phyloP scores from a whole-genome alignment of 257 asterid genomes.

The Solanum lignicaule region DNA sequence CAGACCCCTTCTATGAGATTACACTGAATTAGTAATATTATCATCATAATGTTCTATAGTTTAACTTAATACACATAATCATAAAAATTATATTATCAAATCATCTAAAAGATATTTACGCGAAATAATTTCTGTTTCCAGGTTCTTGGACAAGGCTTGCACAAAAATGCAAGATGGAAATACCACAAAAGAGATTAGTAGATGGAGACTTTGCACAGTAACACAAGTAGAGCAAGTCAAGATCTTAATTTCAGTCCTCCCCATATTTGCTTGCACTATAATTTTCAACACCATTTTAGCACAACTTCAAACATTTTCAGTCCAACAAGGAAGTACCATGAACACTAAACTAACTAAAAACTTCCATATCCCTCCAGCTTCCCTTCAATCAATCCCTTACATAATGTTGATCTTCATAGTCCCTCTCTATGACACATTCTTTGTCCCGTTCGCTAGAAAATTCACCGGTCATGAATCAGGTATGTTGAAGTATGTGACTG shows the following conservation, averaged over 20 bases:
- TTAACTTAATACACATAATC: background rate
- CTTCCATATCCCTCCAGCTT: conserved; percentile 89
- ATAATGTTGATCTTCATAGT: conserved; percentile 58
- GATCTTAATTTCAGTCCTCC: conserved; percentile 45
- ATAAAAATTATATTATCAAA: background rate
- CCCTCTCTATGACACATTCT: conserved; percentile 64
- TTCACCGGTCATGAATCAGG: conserved; percentile 50
- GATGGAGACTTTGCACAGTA: conserved; percentile 51
- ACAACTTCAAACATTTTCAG: conserved; percentile 91
- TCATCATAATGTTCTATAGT: background rate
- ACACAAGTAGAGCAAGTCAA: conserved; percentile 81
- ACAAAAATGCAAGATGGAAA: conserved; percentile 30
- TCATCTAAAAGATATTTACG: background rate
- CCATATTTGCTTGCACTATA: conserved; percentile 88
- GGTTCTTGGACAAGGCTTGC: conserved; percentile 94
- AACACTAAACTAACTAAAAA: conserved; percentile 42
- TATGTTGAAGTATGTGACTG: background rate
- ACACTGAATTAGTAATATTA: background rate
- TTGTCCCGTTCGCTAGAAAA: conserved; percentile 70
- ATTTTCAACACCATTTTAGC: conserved; percentile 87
- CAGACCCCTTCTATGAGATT: background rate
- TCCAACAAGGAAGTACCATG: conserved; percentile 87
- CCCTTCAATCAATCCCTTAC: conserved; percentile 95
- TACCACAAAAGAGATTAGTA: conserved; percentile 20
- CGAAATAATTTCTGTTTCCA: background rate